These are phyloP conservation scores for Hypoxylon fuscum DNA, from an alignment of 495 filamentous ascomycete species.

Conservation along the genomic window DNA sequence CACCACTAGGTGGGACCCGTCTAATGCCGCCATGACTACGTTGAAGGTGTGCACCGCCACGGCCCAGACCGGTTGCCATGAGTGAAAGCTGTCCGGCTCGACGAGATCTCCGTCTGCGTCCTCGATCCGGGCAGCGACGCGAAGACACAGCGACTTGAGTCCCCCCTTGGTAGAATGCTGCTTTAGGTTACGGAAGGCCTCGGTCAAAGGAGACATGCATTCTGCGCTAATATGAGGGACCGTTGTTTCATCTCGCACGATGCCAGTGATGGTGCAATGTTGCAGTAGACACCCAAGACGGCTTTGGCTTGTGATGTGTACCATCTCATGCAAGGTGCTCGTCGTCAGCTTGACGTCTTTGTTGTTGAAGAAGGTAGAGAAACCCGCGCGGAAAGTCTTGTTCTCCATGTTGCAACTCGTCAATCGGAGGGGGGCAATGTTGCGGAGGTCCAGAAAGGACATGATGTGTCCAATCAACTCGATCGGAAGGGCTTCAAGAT, in stretches of 20 bases:
- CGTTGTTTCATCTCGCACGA: conserved; percentile 10
- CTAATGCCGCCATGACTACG: conserved; percentile 13
- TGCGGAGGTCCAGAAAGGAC: neutral
- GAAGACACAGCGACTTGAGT: conserved; percentile 20
- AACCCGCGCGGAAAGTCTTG: neutral
- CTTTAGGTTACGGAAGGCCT: conserved; percentile 27
- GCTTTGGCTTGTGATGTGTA: conserved; percentile 6
- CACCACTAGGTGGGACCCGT: conserved; percentile 10
- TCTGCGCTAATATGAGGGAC: neutral
- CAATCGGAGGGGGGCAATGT: conserved; percentile 6
- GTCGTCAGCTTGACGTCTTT: neutral
- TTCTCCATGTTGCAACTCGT: neutral
- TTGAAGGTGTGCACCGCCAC: conserved; percentile 13
- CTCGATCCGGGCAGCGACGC: neutral
- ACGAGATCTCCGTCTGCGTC: neutral
- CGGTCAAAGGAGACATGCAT: conserved; percentile 10
- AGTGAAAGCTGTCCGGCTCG: neutral
- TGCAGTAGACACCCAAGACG: conserved; percentile 15
- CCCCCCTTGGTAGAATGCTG: conserved; percentile 9
- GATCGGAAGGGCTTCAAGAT: neutral
- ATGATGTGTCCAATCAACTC: neutral
- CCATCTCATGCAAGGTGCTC: neutral
- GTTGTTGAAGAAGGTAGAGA: neutral
- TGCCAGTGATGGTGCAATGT: conserved; percentile 25
- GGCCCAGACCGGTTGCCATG: conserved; percentile 2